Percentiles rank a stretch among this genome's conserved stretches.
phyloP scores from a whole-genome alignment of 2,329 filamentous ascomycete species.

The Metarhizium anisopliae region DNA sequence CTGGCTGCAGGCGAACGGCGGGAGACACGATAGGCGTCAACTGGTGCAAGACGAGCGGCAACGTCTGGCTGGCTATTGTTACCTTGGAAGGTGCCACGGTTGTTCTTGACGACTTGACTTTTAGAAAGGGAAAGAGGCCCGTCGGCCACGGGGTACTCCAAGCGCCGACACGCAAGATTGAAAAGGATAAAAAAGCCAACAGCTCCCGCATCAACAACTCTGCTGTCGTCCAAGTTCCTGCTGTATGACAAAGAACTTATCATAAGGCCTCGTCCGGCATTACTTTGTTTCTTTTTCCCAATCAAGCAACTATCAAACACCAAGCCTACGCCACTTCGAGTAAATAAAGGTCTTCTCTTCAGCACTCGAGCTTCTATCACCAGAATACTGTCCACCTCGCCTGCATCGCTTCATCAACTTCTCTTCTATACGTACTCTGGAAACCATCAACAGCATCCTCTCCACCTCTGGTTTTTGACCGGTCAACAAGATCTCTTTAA shows the following conservation, averaged over 20 bases:
- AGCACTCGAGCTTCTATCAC: neutral
- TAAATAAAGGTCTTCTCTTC: too few relatives aligned
- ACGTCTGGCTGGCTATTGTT: neutral
- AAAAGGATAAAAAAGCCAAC: constrained; percentile 4
- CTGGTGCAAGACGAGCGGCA: neutral
- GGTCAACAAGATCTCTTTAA: too few relatives aligned
- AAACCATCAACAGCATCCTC: too few relatives aligned
- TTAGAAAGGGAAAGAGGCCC: neutral
- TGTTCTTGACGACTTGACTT: neutral
- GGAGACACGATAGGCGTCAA: neutral
- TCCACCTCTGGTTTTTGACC: too few relatives aligned
- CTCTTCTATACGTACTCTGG: too few relatives aligned
- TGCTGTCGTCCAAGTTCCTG: neutral
- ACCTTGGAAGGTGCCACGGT: neutral
- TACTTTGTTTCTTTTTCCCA: neutral
- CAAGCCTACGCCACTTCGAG: too few relatives aligned
- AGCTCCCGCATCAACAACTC: neutral
- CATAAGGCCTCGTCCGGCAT: neutral
- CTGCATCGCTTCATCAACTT: neutral
- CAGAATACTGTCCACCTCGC: neutral
- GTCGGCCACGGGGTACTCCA: neutral
- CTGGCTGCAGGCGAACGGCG: too few relatives aligned
- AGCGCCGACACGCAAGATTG: neutral
- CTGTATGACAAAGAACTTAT: neutral
- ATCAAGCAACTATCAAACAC: too few relatives aligned